Evolutionary conservation across 192 early-diverging fungal species (phyloP).

Genomic region (Linnemannia elongata): DNA sequence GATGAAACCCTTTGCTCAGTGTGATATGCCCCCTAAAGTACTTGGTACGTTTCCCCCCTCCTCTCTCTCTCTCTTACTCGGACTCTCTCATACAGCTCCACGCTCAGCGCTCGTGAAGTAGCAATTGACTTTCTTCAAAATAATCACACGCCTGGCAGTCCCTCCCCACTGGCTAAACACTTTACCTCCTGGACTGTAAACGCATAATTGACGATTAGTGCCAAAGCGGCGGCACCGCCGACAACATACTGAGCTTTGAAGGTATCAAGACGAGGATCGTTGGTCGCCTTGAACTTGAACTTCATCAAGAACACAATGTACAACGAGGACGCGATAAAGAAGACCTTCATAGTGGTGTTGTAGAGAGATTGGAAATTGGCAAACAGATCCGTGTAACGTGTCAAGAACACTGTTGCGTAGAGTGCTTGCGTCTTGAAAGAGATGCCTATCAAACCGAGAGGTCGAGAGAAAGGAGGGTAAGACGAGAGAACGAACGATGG

Average conservation of each 20-base stretch:
- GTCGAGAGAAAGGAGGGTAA: not conserved
- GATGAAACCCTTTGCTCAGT: too few relatives aligned
- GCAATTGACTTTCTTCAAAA: too few relatives aligned
- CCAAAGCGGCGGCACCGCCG: slow-evolving; percentile 73
- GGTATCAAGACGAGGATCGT: slow-evolving; percentile 93
- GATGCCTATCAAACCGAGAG: slow-evolving; percentile 75
- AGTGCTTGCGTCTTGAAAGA: slow-evolving; percentile 96
- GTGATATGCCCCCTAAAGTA: too few relatives aligned
- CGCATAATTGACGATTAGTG: slow-evolving; percentile 78
- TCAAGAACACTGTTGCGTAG: slow-evolving; percentile 89
- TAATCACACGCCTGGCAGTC: too few relatives aligned
- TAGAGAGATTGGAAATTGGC: slow-evolving; percentile 83
- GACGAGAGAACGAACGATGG: too few relatives aligned
- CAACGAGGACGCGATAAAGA: slow-evolving; percentile 87
- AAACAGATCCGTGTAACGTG: slow-evolving; percentile 94
- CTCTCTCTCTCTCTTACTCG: too few relatives aligned
- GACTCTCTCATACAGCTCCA: too few relatives aligned
- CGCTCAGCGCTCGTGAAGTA: too few relatives aligned
- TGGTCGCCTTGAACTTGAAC: slow-evolving; percentile 83
- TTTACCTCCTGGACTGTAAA: slow-evolving; percentile 76
- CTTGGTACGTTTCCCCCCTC: too few relatives aligned
- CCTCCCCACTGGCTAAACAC: not conserved
- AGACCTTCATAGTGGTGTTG: slow-evolving; percentile 94
- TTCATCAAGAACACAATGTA: slow-evolving; percentile 95
- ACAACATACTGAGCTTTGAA: slow-evolving; percentile 90